phyloP scores from a whole-genome alignment of 108 stramenopile genomes.

The Mediolabrus comicus region DNA sequence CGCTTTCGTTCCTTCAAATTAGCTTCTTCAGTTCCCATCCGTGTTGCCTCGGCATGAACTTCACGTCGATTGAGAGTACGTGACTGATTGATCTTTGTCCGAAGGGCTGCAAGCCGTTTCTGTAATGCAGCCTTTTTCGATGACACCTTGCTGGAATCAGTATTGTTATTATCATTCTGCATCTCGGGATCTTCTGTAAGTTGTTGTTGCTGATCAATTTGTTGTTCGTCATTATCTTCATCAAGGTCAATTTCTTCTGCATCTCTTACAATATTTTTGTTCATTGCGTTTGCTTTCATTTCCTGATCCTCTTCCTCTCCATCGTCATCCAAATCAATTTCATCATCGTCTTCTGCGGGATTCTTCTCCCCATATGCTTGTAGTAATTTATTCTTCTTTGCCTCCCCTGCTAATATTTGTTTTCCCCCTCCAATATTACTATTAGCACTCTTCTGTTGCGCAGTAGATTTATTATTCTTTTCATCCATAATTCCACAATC shows the following conservation, averaged over 20 bases:
- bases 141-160: constrained; percentile 11
- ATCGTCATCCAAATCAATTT: constrained; percentile 53
- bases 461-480: constrained; percentile 17
- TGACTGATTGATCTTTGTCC: constrained; percentile 88
- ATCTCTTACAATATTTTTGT: constrained; percentile 21
- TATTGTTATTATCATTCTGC: background rate
- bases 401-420: constrained; percentile 33
- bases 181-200: background rate
- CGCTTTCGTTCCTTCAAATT: constrained; percentile 56
- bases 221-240: constrained; percentile 28
- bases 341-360: constrained; percentile 26
- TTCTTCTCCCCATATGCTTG: constrained; percentile 28
- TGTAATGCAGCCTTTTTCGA: constrained; percentile 58
- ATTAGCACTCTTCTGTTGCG: constrained; percentile 7
- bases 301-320: constrained; percentile 35
- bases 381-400: constrained; percentile 45
- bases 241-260: constrained; percentile 32
- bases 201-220: no score
- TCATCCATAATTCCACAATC: constrained; percentile 66
- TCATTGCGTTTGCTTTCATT: constrained; percentile 2
- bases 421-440: background rate
- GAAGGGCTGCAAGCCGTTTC: constrained; percentile 69
- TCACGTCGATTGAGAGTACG: constrained; percentile 80
- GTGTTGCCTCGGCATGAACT: constrained; percentile 73
- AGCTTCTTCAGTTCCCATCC: constrained; percentile 72